Evolutionary conservation across 441 rosid species (phyloP).

Genomic region (Populus hybrid): DNA sequence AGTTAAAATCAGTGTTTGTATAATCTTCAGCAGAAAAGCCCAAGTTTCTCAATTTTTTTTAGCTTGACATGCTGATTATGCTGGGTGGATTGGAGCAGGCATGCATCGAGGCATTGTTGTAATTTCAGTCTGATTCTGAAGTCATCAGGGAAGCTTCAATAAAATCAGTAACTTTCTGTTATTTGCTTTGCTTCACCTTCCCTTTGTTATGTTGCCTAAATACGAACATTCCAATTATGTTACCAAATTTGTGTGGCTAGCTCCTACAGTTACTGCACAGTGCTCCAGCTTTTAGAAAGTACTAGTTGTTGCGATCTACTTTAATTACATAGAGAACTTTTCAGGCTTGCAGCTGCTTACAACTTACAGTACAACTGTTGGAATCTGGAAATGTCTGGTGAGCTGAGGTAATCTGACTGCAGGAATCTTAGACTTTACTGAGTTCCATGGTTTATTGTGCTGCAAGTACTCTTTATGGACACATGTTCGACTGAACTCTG

Average conservation of each 20-base stretch:
- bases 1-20: slow-evolving; percentile 13
- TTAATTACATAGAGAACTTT: slow-evolving; percentile 8
- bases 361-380: neutral
- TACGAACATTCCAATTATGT: slow-evolving; percentile 10
- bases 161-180: slow-evolving; percentile 9
- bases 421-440: neutral
- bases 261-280: neutral
- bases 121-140: slow-evolving; percentile 13
- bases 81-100: slow-evolving; percentile 14
- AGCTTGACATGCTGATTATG: slow-evolving; percentile 12
- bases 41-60: slow-evolving; percentile 3
- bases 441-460: slow-evolving; percentile 5
- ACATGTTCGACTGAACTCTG: neutral
- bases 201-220: slow-evolving; percentile 1
- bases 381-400: neutral
- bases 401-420: slow-evolving; percentile 10
- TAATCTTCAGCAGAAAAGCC: slow-evolving; percentile 3
- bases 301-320: slow-evolving; percentile 2
- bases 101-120: slow-evolving; percentile 13
- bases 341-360: slow-evolving; percentile 10
- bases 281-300: slow-evolving; percentile 1
- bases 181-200: slow-evolving; percentile 6
- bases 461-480: slow-evolving; percentile 10
- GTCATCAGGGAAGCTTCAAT: slow-evolving; percentile 11
- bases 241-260: slow-evolving; percentile 8